Base-by-base conservation (phyloP, 2,329 filamentous ascomycete genomes). In the Lachnellula suecica region DNA sequence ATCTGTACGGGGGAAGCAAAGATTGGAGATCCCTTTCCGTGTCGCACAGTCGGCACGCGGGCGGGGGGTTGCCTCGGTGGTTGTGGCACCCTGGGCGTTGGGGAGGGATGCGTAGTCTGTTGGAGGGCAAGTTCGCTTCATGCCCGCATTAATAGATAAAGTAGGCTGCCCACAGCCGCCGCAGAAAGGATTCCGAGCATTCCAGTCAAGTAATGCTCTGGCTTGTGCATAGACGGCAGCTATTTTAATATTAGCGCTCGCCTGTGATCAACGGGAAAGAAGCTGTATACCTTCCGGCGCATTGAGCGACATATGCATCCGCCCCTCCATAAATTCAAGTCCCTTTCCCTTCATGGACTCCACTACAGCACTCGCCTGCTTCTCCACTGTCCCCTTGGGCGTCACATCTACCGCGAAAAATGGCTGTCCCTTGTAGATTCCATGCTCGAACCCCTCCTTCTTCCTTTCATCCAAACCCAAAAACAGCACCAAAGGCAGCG, bases 361-460 rank as follows among this genome's bases (percentile, higher is more conserved):
- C 29, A 88, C 78, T 6, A 92, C 73, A 24, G 74, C 73, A 52
- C 82, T 80, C 1, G 85, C 85, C 40, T 80, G 80, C 2, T 85
- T 82, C 52, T 81, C 82, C 31, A 84, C 73, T 3, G 75, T 75
- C 1, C 81, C 85, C 57, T 79, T 83, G 0, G 91, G 87, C 3
- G 92, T 95, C 19, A 96, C 81, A 68, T 97, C 94, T 11, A 99
- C 70, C 1, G 92, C 93, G 67, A 97, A 99, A 72, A 85, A 95
- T 1, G 94, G 92, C 44, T 80, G 79, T 3, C 93, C 94, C 29
- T 77, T 81, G 68, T 96, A 95, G 44, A 83, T 83, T 54, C 83
- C 84, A 61, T 66, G 61, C 53, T 76, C 66, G 47, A 88, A 80
- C 0, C 74, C 79, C 17, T 69, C 65, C 41, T 69, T 74, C 23